phyloP scores from a whole-genome alignment of 148 eudicot species.

The Vaccinium myrtillus region DNA sequence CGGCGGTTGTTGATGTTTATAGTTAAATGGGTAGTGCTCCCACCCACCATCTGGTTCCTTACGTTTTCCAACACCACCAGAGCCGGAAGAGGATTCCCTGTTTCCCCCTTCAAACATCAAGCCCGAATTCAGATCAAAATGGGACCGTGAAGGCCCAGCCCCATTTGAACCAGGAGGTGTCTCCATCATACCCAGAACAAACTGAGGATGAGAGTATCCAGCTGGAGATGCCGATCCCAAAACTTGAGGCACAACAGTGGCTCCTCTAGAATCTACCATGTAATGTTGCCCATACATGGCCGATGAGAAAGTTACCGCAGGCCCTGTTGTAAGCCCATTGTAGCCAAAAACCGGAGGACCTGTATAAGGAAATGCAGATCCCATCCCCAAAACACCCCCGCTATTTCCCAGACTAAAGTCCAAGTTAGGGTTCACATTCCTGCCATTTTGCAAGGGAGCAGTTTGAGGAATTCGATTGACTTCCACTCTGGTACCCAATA shows the following conservation, averaged over 20 bases:
- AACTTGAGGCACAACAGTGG: slow-evolving; percentile 56
- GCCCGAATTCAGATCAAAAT: slow-evolving; percentile 58
- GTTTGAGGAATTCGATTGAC: slow-evolving; percentile 49
- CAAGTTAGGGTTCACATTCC: slow-evolving; percentile 39
- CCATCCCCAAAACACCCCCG: slow-evolving; percentile 43
- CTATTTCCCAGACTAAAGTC: slow-evolving; percentile 49
- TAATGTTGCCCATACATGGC: slow-evolving; percentile 66
- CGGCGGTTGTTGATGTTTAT: slow-evolving; percentile 66
- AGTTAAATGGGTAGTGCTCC: slow-evolving; percentile 51
- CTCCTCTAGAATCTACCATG: slow-evolving; percentile 77
- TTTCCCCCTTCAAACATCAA: slow-evolving; percentile 47
- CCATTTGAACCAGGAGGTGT: slow-evolving; percentile 42
- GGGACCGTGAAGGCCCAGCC: slow-evolving; percentile 47
- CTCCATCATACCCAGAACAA: slow-evolving; percentile 42
- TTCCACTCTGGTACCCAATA: slow-evolving; percentile 69
- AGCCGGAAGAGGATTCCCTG: slow-evolving; percentile 40
- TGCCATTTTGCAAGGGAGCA: slow-evolving; percentile 43
- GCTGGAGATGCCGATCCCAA: slow-evolving; percentile 47
- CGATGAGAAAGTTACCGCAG: slow-evolving; percentile 40
- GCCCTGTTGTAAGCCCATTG: slow-evolving; percentile 54
- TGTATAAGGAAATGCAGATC: slow-evolving; percentile 41
- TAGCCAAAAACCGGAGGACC: slow-evolving; percentile 47
- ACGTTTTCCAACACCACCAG: slow-evolving; percentile 58
- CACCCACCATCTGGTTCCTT: slow-evolving; percentile 86
- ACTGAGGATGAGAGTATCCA: slow-evolving; percentile 50